Base-by-base conservation (phyloP, 192 early-diverging fungal species). In the Podila horticola region DNA sequence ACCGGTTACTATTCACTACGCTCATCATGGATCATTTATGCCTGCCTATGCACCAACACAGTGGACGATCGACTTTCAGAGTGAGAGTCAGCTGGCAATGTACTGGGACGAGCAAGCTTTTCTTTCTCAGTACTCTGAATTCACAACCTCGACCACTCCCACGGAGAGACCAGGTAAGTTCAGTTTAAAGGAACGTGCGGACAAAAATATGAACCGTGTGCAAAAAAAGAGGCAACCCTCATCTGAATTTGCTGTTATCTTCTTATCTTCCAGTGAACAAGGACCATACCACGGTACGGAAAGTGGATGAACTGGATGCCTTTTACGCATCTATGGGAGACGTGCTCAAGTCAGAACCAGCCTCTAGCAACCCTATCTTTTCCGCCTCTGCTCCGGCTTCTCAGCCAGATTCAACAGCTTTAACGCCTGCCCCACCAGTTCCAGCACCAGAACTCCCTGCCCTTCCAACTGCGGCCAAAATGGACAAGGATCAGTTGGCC, bases 71-170 rank as follows among this genome's bases (percentile, higher is more conserved):
- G 74, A 67, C 24, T 74, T 82, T 28, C 64, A 70, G 13, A 68
- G 59, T 19, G 86, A 83, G n/a, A 79, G 71, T 26, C 69, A 74
- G 12, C 68, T 88, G 26, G 86, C 77, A 45, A 74, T 84, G 28
- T 93, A 93, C 67, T 88, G 92, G 86, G 92, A 93, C 74, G 83
- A 89, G 41, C 79, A 85, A 28, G 87, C 91, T 17, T 93, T 89
- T 60, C 75, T 85, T 11, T 84, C 75, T n/a, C 84, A 73, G 10
- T 87, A 83, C 58, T 24, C 55, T 1, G 67, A 71, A 20, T 74
- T 83, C 22, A 58, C 71, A 12, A 66, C 58, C 30, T 62, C 68
- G 26, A 36, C 33, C 6, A 49, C 51, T 17, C 22, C 33, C 9
- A 60, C 24, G 41, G 49, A 51, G 26, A 69, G 63, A 49, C 28